Evolutionary conservation across 139 green algal genomes (phyloP).

Genomic region (Dunaliella primolecta): DNA sequence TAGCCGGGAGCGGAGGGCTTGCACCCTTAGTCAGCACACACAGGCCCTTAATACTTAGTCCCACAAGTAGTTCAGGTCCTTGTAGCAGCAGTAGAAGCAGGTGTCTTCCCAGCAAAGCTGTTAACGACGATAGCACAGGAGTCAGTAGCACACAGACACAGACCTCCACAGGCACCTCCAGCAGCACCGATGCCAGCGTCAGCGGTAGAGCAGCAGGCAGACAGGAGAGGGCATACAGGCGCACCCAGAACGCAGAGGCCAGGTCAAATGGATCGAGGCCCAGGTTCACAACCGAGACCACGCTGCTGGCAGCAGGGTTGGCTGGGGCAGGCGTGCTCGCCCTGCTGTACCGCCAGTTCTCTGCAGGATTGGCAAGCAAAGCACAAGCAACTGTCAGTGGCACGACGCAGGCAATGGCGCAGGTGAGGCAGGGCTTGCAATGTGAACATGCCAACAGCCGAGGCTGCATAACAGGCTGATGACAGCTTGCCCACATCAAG

Average conservation of each 20-base stretch:
- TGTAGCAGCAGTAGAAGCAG: too few species aligned
- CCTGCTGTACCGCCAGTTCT: constrained; percentile 32
- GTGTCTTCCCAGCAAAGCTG: too few species aligned
- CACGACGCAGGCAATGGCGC: background rate
- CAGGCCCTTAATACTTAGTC: too few species aligned
- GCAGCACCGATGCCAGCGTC: background rate
- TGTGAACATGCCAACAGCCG: too few species aligned
- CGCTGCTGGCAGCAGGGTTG: constrained; percentile 6
- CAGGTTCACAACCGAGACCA: background rate
- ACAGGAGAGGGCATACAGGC: background rate
- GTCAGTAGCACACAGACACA: background rate
- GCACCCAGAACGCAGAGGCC: too few species aligned
- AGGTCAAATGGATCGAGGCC: background rate
- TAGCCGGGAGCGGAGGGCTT: too few species aligned
- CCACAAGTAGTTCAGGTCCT: too few species aligned
- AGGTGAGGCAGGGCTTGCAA: background rate
- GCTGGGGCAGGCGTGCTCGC: constrained; percentile 24
- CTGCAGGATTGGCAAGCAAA: constrained; percentile 4
- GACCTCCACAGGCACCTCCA: background rate
- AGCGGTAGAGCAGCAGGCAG: background rate
- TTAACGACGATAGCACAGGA: too few species aligned
- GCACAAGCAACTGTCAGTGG: constrained; percentile 2
- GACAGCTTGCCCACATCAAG: background rate
- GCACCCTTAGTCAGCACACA: too few species aligned
- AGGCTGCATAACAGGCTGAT: background rate